Conservation (phyloP, 2,329 filamentous ascomycete species). For the Neonectria hederae region DNA sequence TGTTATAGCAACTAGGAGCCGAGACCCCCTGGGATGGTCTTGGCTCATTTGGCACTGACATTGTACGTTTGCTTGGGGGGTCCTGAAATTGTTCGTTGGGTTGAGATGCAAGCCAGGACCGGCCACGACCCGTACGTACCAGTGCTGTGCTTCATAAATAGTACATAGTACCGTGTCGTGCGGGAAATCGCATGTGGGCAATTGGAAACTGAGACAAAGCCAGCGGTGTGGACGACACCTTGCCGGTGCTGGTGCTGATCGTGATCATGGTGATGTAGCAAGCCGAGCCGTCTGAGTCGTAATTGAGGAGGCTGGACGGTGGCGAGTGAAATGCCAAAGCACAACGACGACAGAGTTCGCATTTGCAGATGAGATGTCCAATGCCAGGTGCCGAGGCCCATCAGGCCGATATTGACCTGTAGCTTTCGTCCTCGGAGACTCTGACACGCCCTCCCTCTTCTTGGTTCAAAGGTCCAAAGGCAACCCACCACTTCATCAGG, state of each 20-base stretch:
- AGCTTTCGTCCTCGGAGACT: slow-evolving; percentile 7
- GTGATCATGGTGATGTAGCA: slow-evolving; percentile 18
- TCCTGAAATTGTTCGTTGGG: slow-evolving; percentile 24
- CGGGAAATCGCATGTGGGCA: slow-evolving; percentile 20
- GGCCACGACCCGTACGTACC: background rate
- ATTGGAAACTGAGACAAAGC: slow-evolving; percentile 23
- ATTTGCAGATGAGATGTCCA: slow-evolving; percentile 21
- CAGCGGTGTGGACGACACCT: slow-evolving; percentile 23
- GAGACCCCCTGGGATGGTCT: slow-evolving; percentile 31
- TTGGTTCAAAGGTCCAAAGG: slow-evolving; percentile 29
- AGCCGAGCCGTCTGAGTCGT: slow-evolving; percentile 8
- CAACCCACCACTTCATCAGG: slow-evolving; percentile 22
- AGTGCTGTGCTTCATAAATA: background rate
- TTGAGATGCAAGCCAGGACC: slow-evolving; percentile 12
- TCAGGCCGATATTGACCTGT: slow-evolving; percentile 12
- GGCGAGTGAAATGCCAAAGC: slow-evolving; percentile 12
- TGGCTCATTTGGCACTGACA: slow-evolving; percentile 28
- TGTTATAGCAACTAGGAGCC: slow-evolving; percentile 39
- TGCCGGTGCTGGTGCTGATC: slow-evolving; percentile 23
- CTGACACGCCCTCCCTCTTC: slow-evolving; percentile 20
- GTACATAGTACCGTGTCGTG: slow-evolving; percentile 11
- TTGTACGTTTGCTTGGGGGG: slow-evolving; percentile 9
- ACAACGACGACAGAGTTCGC: slow-evolving; percentile 25
- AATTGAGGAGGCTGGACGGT: slow-evolving; percentile 28
- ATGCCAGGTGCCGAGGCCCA: slow-evolving; percentile 28